A percentile compares a stretch with the other conserved stretches of the same genome.
phyloP scores from a whole-genome alignment of 139 green algal genomes.

The Chlorella sp. region DNA sequence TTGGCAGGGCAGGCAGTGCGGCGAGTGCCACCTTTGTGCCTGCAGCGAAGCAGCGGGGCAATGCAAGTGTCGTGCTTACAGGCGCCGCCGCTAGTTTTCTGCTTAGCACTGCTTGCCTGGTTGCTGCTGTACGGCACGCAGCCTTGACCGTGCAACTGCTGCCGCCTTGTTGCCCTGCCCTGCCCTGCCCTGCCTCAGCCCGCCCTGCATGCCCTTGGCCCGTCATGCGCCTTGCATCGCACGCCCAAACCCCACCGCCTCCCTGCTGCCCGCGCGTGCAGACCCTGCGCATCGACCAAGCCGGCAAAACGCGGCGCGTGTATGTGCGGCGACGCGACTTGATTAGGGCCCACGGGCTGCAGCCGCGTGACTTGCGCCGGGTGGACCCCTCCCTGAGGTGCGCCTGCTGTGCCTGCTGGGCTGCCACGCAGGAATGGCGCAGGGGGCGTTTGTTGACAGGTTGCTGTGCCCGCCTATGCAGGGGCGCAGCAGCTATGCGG shows the following conservation, averaged over 20 bases:
- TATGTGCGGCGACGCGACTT: constrained; percentile 87
- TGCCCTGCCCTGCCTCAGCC: background rate
- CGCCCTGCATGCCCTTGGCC: no score
- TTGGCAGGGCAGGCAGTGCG: no score
- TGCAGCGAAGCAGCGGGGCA: no score
- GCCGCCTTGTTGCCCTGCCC: background rate
- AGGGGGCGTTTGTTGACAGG: background rate
- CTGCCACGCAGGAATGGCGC: no score
- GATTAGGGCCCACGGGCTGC: constrained; percentile 80
- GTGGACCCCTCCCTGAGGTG: constrained; percentile 85
- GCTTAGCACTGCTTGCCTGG: no score
- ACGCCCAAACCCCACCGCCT: background rate
- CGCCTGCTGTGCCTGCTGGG: background rate
- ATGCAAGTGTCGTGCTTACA: no score
- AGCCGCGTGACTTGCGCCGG: constrained; percentile 91
- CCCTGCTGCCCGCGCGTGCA: background rate
- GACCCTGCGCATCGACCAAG: constrained; percentile 69
- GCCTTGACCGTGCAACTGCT: no score
- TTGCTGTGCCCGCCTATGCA: background rate
- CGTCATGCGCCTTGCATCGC: no score
- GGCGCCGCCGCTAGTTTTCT: no score
- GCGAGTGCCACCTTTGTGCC: no score
- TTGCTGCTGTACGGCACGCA: no score
- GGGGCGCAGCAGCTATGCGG: background rate
- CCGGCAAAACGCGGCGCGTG: constrained; percentile 67